Percentiles rank a stretch among this genome's conserved stretches.
phyloP scores from a whole-genome alignment of 73 alveolate species.

The Symbiodinium pilosum region DNA sequence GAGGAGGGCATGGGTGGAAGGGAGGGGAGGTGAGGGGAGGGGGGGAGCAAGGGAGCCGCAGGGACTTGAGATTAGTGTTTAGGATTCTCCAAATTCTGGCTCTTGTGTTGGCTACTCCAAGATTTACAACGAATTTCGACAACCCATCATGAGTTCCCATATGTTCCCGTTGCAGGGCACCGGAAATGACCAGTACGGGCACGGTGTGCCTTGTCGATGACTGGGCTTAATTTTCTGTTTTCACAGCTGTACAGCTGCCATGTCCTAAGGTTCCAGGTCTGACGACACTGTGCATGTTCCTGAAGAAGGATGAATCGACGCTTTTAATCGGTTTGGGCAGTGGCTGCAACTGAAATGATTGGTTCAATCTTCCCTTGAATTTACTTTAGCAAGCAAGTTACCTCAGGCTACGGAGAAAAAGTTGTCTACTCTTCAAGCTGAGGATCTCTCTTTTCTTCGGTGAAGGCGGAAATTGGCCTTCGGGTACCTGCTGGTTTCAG shows the following conservation, averaged over 20 bases:
- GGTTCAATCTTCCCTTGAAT: too few relatives aligned
- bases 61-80: too few relatives aligned
- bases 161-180: not conserved
- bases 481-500: constrained; percentile 85
- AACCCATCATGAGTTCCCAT: too few relatives aligned
- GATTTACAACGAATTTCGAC: too few relatives aligned
- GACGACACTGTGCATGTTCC: constrained; percentile 73
- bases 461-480: constrained; percentile 35
- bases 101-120: too few relatives aligned
- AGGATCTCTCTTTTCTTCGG: constrained; percentile 60
- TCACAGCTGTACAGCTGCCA: not conserved
- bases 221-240: too few relatives aligned
- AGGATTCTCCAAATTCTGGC: too few relatives aligned
- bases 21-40: too few relatives aligned
- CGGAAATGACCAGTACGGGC: not conserved
- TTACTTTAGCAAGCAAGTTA: not conserved
- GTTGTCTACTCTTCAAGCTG: not conserved
- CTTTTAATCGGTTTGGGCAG: not conserved
- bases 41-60: too few relatives aligned
- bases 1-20: too few relatives aligned
- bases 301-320: constrained; percentile 22
- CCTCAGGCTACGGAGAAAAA: not conserved
- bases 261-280: constrained; percentile 54
- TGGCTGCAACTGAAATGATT: too few relatives aligned
- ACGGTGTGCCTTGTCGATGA: not conserved